Conservation (phyloP, 176 grass and related monocot genomes). For the Pontederia crassipes region DNA sequence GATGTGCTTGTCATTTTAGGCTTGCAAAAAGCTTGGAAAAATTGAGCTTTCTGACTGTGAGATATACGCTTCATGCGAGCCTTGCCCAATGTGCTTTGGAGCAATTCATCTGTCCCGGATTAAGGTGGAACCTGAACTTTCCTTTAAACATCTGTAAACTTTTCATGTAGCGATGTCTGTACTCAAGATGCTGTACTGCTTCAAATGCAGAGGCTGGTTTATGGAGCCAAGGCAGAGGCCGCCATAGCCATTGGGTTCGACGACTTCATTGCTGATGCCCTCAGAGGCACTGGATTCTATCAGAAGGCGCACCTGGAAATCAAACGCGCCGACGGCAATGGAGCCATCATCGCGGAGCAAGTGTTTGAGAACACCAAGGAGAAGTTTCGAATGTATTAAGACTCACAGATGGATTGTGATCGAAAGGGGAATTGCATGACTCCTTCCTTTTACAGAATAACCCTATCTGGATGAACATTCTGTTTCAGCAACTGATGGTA, state of each 20-base stretch:
- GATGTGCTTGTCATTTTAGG: slow-evolving; percentile 23
- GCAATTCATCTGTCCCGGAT: slow-evolving; percentile 92
- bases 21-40: slow-evolving; percentile 92
- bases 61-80: slow-evolving; percentile 92
- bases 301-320: slow-evolving; percentile 93
- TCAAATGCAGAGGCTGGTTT: slow-evolving; percentile 69
- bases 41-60: slow-evolving; percentile 87
- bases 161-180: neutral
- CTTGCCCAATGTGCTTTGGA: slow-evolving; percentile 94
- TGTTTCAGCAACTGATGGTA: no score
- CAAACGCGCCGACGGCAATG: slow-evolving; percentile 73
- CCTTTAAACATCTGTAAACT: slow-evolving; percentile 3
- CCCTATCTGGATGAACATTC: neutral
- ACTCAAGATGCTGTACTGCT: slow-evolving; percentile 5
- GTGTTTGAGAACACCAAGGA: slow-evolving; percentile 91
- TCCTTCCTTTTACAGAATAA: no score
- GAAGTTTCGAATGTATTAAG: slow-evolving; percentile 90
- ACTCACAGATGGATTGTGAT: no score
- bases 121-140: slow-evolving; percentile 35
- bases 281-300: slow-evolving; percentile 74
- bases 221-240: slow-evolving; percentile 91
- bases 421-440: no score
- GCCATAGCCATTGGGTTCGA: slow-evolving; percentile 94
- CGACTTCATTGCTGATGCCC: slow-evolving; percentile 94
- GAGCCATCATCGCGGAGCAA: slow-evolving; percentile 81